Base-by-base conservation (phyloP, 495 filamentous ascomycete genomes). In the Daldinia caldariorum region DNA sequence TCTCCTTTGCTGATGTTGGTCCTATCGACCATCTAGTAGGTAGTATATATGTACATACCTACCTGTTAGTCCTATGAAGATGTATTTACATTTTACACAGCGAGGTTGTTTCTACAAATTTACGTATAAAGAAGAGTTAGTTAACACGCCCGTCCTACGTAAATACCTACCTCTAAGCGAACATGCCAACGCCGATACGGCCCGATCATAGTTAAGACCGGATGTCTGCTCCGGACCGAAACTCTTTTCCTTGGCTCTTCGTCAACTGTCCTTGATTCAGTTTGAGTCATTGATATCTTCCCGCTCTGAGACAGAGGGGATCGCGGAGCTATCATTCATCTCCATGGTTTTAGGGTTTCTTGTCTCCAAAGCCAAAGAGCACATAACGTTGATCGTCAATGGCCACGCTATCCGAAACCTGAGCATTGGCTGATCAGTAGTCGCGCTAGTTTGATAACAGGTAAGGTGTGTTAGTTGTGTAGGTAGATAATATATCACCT, bases 271-370 rank as follows among this genome's bases (percentile, higher is more conserved):
- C 6, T 47, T 54, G 34, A 53, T 29, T 13, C 9, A 41, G 58
- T 55, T 29, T 63, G 20, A 58, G 35, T 50, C 20, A 26, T 54
- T 45, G 31, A 62, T 68, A 20, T 51, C 53, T 22, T 57, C 32
- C 41, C 55, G 26, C 43, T 43, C 35, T 45, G 20, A 29, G 58
- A 63, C 38, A 31, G 18, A 39, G 18, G 8, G 16, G 10, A 32
- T 12, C 10, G 35, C 18, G 29, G 20, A 34, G 35, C 38, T 50
- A 16, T 41, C 16, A 45, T 20, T 63, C 18, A 29, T 22, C 20
- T 45, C 26, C 4, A 47, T 54, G 31, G 31, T 4, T 34, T 32
- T 14, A 10, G 29, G 29, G 4, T 34, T 32, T 29, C 41, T 47
- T 29, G 22, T 13, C 34, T 32, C 38, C 9, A 32, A 32, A 57